Conservation (phyloP, 1,284 basidiomycete species). For the Mycena sp. region DNA sequence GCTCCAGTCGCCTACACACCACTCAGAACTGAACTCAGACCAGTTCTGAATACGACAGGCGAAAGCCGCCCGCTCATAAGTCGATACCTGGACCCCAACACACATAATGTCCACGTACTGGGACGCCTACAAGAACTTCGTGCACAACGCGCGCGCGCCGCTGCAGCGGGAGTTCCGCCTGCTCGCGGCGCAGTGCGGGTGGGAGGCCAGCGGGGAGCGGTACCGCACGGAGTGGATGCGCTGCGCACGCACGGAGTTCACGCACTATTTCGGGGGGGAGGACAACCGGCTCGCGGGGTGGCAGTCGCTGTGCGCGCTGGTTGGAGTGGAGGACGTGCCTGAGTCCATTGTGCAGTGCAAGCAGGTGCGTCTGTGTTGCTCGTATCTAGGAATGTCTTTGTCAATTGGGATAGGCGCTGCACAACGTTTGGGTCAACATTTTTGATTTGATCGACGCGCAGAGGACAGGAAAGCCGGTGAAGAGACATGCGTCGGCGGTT, state of each 20-base stretch:
- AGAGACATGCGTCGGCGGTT: not conserved
- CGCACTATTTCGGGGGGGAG: not conserved
- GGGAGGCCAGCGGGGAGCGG: not conserved
- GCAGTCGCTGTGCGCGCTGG: conserved; percentile 16
- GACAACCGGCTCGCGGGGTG: conserved; percentile 7
- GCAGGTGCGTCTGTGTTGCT: conserved; percentile 13
- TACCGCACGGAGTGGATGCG: not conserved
- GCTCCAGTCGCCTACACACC: too few relatives aligned
- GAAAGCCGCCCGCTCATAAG: too few relatives aligned
- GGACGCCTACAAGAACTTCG: conserved; percentile 2
- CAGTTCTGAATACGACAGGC: too few relatives aligned
- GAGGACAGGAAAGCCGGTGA: conserved; percentile 1
- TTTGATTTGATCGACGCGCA: conserved; percentile 20
- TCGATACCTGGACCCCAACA: too few relatives aligned
- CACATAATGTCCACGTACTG: not conserved
- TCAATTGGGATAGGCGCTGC: not conserved
- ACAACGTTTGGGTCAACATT: conserved; percentile 18
- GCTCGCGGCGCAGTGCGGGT: conserved; percentile 13
- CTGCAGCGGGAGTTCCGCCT: conserved; percentile 18
- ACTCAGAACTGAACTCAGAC: too few relatives aligned
- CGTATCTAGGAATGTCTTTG: not conserved
- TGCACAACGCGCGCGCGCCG: conserved; percentile 7
- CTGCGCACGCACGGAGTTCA: conserved; percentile 15
- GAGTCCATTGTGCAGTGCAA: conserved; percentile 17
- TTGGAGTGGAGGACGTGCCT: conserved; percentile 13